Percentiles rank a stretch among this genome's conserved stretches.
Evolutionary conservation across 1,139 yeast species (phyloP).

Genomic region (Sugiyamaella pinicola): DNA sequence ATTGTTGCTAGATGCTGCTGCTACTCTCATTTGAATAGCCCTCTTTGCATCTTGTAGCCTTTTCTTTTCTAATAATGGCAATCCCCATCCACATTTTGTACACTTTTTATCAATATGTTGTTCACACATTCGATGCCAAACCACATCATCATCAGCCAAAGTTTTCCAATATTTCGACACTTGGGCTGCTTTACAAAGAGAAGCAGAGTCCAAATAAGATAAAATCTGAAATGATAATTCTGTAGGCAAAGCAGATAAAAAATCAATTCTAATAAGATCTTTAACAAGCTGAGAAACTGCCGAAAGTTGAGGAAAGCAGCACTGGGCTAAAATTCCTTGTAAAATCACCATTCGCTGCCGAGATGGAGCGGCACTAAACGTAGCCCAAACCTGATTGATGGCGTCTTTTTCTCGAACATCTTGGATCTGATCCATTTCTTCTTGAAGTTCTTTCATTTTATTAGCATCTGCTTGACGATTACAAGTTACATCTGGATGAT

Average conservation of each 20-base stretch:
- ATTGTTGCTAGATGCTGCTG: conserved; percentile 8
- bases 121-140: conserved; percentile 98
- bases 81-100: conserved; percentile 98
- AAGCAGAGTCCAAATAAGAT: conserved; percentile 86
- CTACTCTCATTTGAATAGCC: conserved; percentile 38
- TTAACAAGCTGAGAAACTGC: conserved; percentile 78
- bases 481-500: conserved; percentile 36
- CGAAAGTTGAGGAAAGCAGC: conserved; percentile 93
- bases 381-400: conserved; percentile 74
- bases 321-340: conserved; percentile 81
- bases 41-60: conserved; percentile 41
- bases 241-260: conserved; percentile 78
- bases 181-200: conserved; percentile 90
- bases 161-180: conserved; percentile 84
- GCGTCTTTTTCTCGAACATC: conserved; percentile 66
- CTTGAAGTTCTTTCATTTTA: conserved; percentile 60
- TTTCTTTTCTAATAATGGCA: conserved; percentile 69
- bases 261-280: conserved; percentile 81
- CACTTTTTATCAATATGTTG: conserved; percentile 97
- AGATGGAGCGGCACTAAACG: conserved; percentile 70
- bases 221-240: conserved; percentile 83
- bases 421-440: conserved; percentile 55
- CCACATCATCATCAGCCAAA: conserved; percentile 92
- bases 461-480: conserved; percentile 67
- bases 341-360: conserved; percentile 72